Base-by-base conservation (phyloP, 2,329 filamentous ascomycete genomes). In the Aspergillus tamarii region DNA sequence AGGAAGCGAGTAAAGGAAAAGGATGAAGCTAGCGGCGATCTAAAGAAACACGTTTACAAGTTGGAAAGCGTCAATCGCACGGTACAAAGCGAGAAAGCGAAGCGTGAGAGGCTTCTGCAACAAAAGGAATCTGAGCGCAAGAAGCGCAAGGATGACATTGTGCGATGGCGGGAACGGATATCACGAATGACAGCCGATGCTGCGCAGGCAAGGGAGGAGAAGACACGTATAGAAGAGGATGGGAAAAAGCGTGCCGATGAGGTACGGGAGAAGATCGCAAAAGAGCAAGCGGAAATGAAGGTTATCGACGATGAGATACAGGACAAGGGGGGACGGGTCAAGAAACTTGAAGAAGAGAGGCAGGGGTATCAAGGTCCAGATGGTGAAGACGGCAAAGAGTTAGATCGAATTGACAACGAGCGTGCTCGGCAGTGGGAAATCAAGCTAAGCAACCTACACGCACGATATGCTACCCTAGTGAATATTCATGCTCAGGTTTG, bases 21-120 rank as follows among this genome's bases (percentile, higher is more conserved):
- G 76, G 94, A 98, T 68, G 93, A 96, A 72, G 91, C 89, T 57
- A 97, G 93, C 56, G 89, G 92, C 52, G 93, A 93, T 73, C 80
- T 97, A 60, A 92, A 91, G 72, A 90, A 90, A 66, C 90, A 94
- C 73, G 89, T 96, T 59, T 89, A 92, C 59, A 88, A 87, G 53
- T 88, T 94, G 7, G 93, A 96, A 76, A 88, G 92, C 59, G 85
- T 91, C 67, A 97, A 96, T 82, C 88, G 93, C 55, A 86, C 88
- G 5, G 90, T 92, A 1, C 91, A 96, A 74, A 91, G 90, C 67
- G 90, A 91, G 64, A 91, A 90, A 70, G 84, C 87, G 0, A 92
- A 94, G 73, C 91, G 92, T 73, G 92, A 97, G 62, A 85, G 84
- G 62, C 72, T 83, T 28, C 75, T 90, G 59, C 84, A 86, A 65